phyloP scores from a whole-genome alignment of 2,329 filamentous ascomycete species.

The Cryphonectria naterciae region DNA sequence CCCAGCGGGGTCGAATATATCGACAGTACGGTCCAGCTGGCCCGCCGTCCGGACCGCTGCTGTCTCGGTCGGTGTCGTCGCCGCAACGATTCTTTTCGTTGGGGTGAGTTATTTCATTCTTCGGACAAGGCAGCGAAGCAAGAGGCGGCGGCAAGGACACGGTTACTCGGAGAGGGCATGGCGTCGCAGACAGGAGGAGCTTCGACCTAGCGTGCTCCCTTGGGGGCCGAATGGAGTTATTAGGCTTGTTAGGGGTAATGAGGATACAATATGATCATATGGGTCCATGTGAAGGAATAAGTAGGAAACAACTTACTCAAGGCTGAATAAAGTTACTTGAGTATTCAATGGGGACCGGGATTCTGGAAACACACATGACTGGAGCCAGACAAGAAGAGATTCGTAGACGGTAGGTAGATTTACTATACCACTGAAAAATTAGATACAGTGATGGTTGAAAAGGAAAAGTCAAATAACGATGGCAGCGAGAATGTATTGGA shows the following conservation, averaged over 20 bases:
- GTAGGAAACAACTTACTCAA: neutral
- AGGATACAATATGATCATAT: neutral
- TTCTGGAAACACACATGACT: neutral
- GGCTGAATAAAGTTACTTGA: neutral
- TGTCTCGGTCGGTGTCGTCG: neutral
- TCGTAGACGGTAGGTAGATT: no score
- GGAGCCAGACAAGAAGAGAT: no score
- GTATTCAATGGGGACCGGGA: neutral
- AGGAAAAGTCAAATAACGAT: no score
- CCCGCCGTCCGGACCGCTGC: neutral
- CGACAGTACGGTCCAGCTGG: neutral
- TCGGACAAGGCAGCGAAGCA: neutral
- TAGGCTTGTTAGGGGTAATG: constrained; percentile 14
- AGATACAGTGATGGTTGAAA: no score
- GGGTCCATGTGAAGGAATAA: neutral
- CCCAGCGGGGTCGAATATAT: neutral
- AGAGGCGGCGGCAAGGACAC: neutral
- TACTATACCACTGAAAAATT: neutral
- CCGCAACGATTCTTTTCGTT: neutral
- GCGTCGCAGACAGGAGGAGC: neutral
- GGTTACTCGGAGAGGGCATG: constrained; percentile 12
- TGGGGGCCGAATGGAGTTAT: constrained; percentile 7
- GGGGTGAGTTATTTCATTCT: neutral
- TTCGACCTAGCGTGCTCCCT: constrained; percentile 6
- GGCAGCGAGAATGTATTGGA: neutral